Percentiles rank a stretch among this genome's conserved stretches.
These are phyloP conservation scores for Xylaria acuta DNA, from an alignment of 495 filamentous ascomycete genomes.

Conservation along the genomic window DNA sequence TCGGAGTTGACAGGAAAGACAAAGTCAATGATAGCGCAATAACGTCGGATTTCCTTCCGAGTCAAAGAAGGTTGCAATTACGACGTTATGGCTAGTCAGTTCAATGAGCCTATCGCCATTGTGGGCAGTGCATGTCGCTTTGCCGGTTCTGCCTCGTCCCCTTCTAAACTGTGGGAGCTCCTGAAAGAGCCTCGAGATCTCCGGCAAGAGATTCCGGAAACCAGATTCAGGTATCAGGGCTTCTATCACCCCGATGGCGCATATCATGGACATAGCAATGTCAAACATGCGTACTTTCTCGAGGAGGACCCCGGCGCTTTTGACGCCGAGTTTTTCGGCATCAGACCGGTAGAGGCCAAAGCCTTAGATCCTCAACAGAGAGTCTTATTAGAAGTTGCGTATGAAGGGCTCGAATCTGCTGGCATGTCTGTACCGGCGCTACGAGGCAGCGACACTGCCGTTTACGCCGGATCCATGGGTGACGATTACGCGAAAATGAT, in stretches of 20 bases:
- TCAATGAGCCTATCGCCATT: slow-evolving; percentile 16
- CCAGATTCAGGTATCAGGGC: not conserved
- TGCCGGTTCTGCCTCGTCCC: slow-evolving; percentile 48
- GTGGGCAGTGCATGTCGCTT: slow-evolving; percentile 48
- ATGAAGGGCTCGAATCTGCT: slow-evolving; percentile 59
- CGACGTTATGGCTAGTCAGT: not conserved
- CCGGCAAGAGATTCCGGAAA: not conserved
- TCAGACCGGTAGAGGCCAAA: slow-evolving; percentile 53
- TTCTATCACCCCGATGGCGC: slow-evolving; percentile 48
- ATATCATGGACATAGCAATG: slow-evolving; percentile 18
- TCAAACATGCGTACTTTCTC: slow-evolving; percentile 45
- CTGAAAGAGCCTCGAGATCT: not conserved
- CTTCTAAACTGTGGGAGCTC: slow-evolving; percentile 28
- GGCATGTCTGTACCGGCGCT: slow-evolving; percentile 43
- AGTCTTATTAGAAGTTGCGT: slow-evolving; percentile 55
- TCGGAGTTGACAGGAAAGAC: no score
- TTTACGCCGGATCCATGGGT: slow-evolving; percentile 46
- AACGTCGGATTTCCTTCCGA: no score
- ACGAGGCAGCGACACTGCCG: slow-evolving; percentile 40
- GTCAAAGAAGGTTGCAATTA: not conserved
- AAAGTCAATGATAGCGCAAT: not conserved
- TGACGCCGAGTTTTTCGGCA: slow-evolving; percentile 56
- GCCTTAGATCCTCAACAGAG: slow-evolving; percentile 32
- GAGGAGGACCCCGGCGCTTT: slow-evolving; percentile 55
- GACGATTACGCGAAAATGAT: slow-evolving; percentile 47